These are phyloP conservation scores for Miscanthus lutarioriparius DNA, from an alignment of 176 grass and related monocot species.

Conservation along the genomic window DNA sequence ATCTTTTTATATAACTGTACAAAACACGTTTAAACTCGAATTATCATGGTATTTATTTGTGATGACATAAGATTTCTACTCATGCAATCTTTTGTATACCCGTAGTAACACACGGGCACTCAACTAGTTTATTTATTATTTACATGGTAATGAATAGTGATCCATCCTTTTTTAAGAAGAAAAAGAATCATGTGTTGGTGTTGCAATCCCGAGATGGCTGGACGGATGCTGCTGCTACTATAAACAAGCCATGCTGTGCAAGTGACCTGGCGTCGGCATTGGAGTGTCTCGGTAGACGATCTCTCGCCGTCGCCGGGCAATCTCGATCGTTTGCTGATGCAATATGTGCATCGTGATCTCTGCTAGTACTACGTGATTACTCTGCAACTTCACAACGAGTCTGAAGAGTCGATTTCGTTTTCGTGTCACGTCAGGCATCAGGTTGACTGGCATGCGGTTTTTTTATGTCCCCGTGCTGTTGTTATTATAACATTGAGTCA, in stretches of 20 bases:
- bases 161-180: no score
- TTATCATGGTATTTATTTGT: no score
- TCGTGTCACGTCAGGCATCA: not conserved
- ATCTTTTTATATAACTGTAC: no score
- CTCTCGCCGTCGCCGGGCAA: not conserved
- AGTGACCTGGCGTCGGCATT: not conserved
- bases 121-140: no score
- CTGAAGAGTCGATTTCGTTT: not conserved
- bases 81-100: no score
- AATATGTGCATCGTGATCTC: not conserved
- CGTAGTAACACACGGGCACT: no score
- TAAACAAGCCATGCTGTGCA: not conserved
- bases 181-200: no score
- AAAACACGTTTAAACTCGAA: no score
- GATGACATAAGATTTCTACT: no score
- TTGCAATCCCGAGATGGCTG: no score
- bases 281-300: not conserved
- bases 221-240: not conserved
- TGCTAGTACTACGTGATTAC: not conserved
- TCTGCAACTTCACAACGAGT: no score
- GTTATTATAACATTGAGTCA: not conserved
- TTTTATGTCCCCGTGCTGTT: not conserved
- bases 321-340: not conserved
- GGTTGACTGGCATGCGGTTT: not conserved
- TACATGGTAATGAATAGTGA: no score